Evolutionary conservation across 148 eudicot species (phyloP).

Genomic region (Spergularia marina): DNA sequence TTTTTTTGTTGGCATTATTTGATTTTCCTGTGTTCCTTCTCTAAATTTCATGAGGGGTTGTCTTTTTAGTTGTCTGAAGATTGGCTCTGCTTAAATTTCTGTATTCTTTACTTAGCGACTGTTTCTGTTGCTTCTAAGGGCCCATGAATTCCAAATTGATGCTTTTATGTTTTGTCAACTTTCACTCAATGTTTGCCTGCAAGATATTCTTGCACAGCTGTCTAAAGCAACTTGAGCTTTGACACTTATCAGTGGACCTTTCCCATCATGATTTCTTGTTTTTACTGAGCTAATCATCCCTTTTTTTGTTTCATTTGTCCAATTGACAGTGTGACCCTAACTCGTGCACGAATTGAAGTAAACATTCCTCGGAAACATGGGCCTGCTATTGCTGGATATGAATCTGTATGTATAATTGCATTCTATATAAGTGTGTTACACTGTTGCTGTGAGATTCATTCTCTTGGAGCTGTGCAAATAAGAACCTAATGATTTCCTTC

Average conservation of each 20-base stretch:
- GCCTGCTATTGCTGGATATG: conserved; percentile 95
- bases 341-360: conserved; percentile 83
- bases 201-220: background rate
- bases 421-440: background rate
- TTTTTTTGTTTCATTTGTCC: background rate
- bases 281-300: conserved; percentile 2
- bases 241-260: background rate
- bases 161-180: background rate
- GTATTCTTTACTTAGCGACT: background rate
- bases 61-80: background rate
- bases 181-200: background rate
- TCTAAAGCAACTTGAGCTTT: background rate
- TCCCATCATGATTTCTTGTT: background rate
- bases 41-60: background rate
- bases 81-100: background rate
- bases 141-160: background rate
- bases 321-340: conserved; percentile 63
- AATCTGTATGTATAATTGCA: conserved; percentile 53
- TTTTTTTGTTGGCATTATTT: background rate
- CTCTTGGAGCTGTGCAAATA: background rate
- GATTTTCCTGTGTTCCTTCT: background rate
- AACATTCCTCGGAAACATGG: conserved; percentile 98
- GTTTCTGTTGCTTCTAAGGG: background rate
- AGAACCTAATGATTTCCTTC: conserved; percentile 6
- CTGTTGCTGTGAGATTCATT: background rate